A percentile compares a stretch with the other conserved stretches of the same genome.
phyloP scores from a whole-genome alignment of 805 yeast genomes.

The Saccharomycopsis guyanensis region DNA sequence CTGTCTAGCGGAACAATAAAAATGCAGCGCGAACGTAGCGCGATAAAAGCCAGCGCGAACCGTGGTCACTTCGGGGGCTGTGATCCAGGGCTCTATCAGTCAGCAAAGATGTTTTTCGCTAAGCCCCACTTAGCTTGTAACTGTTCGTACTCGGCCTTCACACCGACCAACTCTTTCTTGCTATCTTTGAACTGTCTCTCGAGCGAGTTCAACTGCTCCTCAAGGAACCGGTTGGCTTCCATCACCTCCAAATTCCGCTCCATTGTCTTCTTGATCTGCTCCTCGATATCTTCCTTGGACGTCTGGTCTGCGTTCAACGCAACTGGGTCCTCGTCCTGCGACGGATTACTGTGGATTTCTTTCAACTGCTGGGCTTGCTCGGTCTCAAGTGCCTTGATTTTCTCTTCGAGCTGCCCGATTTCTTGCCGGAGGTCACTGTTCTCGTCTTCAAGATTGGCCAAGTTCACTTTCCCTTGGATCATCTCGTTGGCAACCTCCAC shows the following conservation, averaged over 20 bases:
- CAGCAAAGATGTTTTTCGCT: slow-evolving; percentile 13
- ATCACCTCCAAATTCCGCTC: slow-evolving; percentile 58
- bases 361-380: slow-evolving; percentile 25
- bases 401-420: slow-evolving; percentile 40
- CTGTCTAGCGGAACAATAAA: too few relatives aligned
- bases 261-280: slow-evolving; percentile 52
- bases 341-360: slow-evolving; percentile 2
- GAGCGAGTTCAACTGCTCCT: slow-evolving; percentile 30
- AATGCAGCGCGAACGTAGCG: too few relatives aligned
- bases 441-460: slow-evolving; percentile 72
- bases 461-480: slow-evolving; percentile 67
- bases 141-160: slow-evolving; percentile 15
- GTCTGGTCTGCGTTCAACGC: slow-evolving; percentile 34
- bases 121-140: slow-evolving; percentile 17
- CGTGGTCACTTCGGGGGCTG: too few relatives aligned
- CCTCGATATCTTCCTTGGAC: slow-evolving; percentile 34
- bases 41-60: too few relatives aligned
- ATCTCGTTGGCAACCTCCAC: slow-evolving; percentile 79
- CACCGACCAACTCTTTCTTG: slow-evolving; percentile 12
- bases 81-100: too few relatives aligned
- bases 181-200: slow-evolving; percentile 17
- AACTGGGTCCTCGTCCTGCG: slow-evolving; percentile 23
- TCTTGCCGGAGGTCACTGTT: slow-evolving; percentile 49
- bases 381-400: slow-evolving; percentile 31
- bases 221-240: slow-evolving; percentile 51